Conservation (phyloP, 1,284 basidiomycete genomes). For the Vanrija humicola region DNA sequence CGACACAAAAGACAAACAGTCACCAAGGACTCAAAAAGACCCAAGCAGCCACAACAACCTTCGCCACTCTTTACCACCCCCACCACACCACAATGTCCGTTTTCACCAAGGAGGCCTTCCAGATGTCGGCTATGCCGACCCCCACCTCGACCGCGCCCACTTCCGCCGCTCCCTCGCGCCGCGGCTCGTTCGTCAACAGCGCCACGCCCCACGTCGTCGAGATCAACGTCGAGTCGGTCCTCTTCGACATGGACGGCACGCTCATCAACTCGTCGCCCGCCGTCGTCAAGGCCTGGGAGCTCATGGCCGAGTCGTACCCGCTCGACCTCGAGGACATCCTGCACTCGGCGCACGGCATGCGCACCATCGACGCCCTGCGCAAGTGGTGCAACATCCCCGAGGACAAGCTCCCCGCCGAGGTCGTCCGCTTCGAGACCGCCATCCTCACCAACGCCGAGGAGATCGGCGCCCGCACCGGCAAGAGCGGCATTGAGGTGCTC, state of each 20-base stretch:
- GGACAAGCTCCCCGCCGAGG: conserved; percentile 42
- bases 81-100: conserved; percentile 46
- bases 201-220: conserved; percentile 48
- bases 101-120: conserved; percentile 49
- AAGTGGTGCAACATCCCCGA: conserved; percentile 48
- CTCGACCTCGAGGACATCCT: conserved; percentile 48
- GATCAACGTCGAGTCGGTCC: conserved; percentile 48
- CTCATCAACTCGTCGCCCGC: conserved; percentile 47
- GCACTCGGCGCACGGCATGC: conserved; percentile 45
- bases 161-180: conserved; percentile 33
- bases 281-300: conserved; percentile 47
- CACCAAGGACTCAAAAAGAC: neutral
- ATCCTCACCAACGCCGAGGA: conserved; percentile 47
- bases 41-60: neutral
- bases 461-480: conserved; percentile 31
- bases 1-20: neutral
- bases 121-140: conserved; percentile 46
- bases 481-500: conserved; percentile 46
- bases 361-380: conserved; percentile 46
- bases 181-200: conserved; percentile 30
- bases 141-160: conserved; percentile 28
- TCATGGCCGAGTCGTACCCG: conserved; percentile 43
- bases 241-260: conserved; percentile 50
- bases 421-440: conserved; percentile 48
- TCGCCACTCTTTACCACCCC: neutral